phyloP scores from a whole-genome alignment of 257 asterid species.

The Solanum virginianum region DNA sequence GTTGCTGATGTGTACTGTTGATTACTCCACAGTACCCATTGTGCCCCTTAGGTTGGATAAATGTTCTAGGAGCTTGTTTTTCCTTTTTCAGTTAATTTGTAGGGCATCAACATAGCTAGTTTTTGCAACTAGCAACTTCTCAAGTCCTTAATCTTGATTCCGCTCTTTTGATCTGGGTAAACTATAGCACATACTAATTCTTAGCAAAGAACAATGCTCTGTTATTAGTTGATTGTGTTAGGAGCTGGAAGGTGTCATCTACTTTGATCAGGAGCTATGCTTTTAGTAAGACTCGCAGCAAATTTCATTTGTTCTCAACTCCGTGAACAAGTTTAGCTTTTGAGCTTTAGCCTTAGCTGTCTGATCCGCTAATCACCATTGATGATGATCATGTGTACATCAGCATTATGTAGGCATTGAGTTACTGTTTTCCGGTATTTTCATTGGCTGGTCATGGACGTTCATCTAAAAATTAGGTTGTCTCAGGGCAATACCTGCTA shows the following conservation, averaged over 20 bases:
- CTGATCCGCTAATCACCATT: neutral
- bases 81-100: neutral
- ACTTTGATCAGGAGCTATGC: neutral
- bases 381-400: neutral
- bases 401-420: neutral
- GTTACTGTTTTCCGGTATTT: neutral
- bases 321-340: neutral
- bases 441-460: neutral
- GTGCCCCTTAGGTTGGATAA: neutral
- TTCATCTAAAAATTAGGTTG: neutral
- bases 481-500: slow-evolving; percentile 56
- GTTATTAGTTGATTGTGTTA: neutral
- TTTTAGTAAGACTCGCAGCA: neutral
- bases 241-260: neutral
- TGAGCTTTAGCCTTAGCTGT: neutral
- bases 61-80: neutral
- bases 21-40: neutral
- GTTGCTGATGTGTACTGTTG: neutral
- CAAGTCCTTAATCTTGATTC: neutral
- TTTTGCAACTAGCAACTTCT: neutral
- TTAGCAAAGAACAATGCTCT: neutral
- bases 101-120: neutral
- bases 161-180: neutral
- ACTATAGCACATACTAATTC: neutral
- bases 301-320: neutral